These are phyloP conservation scores for Spergularia marina DNA, from an alignment of 148 eudicot genomes.

Conservation along the genomic window DNA sequence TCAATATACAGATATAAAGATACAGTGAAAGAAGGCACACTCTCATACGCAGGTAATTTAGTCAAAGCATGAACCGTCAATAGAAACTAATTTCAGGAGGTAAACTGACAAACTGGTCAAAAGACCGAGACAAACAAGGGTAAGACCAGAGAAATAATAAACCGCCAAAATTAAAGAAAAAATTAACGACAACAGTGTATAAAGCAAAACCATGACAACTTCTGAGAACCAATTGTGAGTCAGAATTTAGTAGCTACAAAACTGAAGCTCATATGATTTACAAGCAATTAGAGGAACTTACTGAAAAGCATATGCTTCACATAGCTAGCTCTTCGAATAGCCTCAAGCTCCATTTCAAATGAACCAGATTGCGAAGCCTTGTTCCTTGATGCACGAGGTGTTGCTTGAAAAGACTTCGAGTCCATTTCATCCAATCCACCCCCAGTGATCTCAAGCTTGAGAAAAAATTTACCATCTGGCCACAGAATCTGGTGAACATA, in stretches of 20 bases:
- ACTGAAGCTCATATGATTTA: background rate
- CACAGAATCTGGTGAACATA: slow-evolving; percentile 60
- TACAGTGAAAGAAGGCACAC: no score
- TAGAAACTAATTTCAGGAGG: no score
- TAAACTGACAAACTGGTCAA: no score
- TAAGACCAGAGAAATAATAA: no score
- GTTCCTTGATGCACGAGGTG: slow-evolving; percentile 37
- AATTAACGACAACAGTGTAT: background rate
- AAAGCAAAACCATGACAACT: background rate
- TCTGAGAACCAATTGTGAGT: background rate
- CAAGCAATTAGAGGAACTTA: slow-evolving; percentile 36
- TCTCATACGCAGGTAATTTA: no score
- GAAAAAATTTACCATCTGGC: slow-evolving; percentile 87
- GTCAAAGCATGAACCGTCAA: no score
- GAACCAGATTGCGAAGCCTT: slow-evolving; percentile 45
- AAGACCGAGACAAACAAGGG: no score
- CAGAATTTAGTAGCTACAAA: background rate
- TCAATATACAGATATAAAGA: no score
- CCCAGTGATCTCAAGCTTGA: slow-evolving; percentile 40
- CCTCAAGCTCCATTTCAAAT: slow-evolving; percentile 91
- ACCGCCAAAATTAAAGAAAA: no score
- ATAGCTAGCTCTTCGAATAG: slow-evolving; percentile 82
- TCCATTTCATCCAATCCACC: slow-evolving; percentile 42
- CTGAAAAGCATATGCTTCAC: slow-evolving; percentile 77
- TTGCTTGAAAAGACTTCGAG: slow-evolving; percentile 38